These are phyloP conservation scores for Penicillium maclennaniae DNA, from an alignment of 495 filamentous ascomycete species.

Conservation along the genomic window DNA sequence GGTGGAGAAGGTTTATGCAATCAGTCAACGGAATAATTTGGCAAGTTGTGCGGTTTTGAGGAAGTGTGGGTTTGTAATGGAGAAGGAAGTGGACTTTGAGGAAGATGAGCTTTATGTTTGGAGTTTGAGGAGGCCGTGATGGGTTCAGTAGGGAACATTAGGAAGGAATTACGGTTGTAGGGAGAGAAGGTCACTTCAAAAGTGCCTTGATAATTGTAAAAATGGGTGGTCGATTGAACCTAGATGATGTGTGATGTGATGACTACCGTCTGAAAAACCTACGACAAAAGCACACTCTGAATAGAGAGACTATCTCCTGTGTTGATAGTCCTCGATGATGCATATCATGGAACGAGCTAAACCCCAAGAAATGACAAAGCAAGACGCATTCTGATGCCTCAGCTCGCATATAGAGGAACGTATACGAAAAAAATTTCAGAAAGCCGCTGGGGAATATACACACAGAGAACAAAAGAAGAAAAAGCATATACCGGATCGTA, in stretches of 20 bases:
- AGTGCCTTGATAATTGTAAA: too few relatives aligned
- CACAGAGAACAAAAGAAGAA: constrained; percentile 1
- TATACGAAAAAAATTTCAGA: background rate
- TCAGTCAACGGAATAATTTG: constrained; percentile 25
- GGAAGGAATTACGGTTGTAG: too few relatives aligned
- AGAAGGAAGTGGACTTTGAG: constrained; percentile 25
- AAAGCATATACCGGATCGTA: background rate
- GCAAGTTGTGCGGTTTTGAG: constrained; percentile 29
- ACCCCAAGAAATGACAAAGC: background rate
- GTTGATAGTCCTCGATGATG: background rate
- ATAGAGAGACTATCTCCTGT: background rate
- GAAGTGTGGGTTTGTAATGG: constrained; percentile 37
- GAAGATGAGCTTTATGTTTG: constrained; percentile 44
- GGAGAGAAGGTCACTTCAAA: too few relatives aligned
- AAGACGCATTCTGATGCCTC: background rate
- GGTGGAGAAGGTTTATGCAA: constrained; percentile 18
- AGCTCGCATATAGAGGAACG: background rate
- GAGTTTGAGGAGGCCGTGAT: constrained; percentile 21
- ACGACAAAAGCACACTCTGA: background rate
- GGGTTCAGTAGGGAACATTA: too few relatives aligned
- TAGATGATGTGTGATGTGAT: background rate
- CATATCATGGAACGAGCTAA: background rate
- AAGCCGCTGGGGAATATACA: constrained; percentile 17
- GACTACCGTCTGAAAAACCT: background rate
- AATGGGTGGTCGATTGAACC: background rate